Evolutionary conservation across 768 basidiomycete species (phyloP), one percentile per base, ranked within the genome.

Genomic region (Lactarius akahatsu): DNA sequence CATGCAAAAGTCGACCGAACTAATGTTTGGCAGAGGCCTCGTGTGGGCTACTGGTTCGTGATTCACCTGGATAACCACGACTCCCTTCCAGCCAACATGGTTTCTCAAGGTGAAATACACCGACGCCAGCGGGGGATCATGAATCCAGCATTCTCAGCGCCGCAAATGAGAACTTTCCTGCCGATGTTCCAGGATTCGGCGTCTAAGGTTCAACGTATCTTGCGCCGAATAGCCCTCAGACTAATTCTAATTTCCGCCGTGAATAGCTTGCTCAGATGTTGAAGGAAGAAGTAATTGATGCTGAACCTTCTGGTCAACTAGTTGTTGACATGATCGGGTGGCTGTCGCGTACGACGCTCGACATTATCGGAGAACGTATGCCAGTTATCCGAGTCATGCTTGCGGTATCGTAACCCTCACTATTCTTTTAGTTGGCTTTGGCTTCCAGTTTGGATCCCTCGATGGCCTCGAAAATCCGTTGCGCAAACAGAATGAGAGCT

Each of bases 131-230:
- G 73, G 23, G 71, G 67, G 62, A 70, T 74, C 61, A 73, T 74
- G 71, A 71, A 68, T 34, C 72, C 73, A 6, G 73, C 73, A 13
- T 74, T 74, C 68, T 71, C 66, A 10, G 70, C 72, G 3, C 57
- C 67, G 10, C 72, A 73, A 55, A 56, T 74, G 30, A 67, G 65
- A 40, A 66, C 72, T 15, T 72, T 69, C 68, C 61, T 73, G 30
- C 69, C 71, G 9, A 38, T 72, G 26, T 74, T 74, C 67, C 70
- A 69, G 6, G 34, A 54, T 20, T 66, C 65, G 1, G 70, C 15
- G 34, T 65, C 34, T 18, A 74, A 72, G 68, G 73, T 72, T 10
- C 7, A 63, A 7, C 3, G 3, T 67, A 23, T 23, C 45, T 28
- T 11, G 15, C 30, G 10, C 28, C 4, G 11, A 3, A 26, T 28